Conservation (phyloP, 2,329 filamentous ascomycete species). For the Arthrobotrys entomopaga region DNA sequence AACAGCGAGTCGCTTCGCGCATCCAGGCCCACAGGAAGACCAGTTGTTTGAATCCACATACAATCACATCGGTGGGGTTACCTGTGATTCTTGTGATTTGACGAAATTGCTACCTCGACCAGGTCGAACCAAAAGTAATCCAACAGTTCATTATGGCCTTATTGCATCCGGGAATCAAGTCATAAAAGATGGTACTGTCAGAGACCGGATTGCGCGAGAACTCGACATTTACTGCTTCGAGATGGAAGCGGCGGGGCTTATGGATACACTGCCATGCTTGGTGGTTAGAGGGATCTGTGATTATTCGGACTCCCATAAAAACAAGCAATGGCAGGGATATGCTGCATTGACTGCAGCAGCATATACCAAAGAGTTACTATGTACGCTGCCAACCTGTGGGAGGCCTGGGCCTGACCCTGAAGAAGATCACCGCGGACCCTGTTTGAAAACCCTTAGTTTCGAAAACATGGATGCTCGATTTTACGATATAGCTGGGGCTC, state of each 20-base stretch:
- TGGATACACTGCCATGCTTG: slow-evolving; percentile 13
- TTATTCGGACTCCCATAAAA: slow-evolving; percentile 28
- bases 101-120: not conserved
- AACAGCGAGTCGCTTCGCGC: no score
- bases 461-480: slow-evolving; percentile 28
- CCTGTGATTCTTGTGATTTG: not conserved
- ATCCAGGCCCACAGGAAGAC: not conserved
- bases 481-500: slow-evolving; percentile 34
- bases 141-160: slow-evolving; percentile 10
- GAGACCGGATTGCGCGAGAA: slow-evolving; percentile 9
- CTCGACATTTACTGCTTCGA: slow-evolving; percentile 10
- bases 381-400: no score
- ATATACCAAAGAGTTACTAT: slow-evolving; percentile 10
- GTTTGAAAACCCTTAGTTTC: not conserved
- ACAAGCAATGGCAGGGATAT: slow-evolving; percentile 19
- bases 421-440: not conserved
- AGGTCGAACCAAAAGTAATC: not conserved
- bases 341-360: slow-evolving; percentile 19
- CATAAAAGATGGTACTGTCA: slow-evolving; percentile 14
- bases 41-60: slow-evolving; percentile 3
- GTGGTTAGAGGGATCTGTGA: slow-evolving; percentile 31
- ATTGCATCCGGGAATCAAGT: slow-evolving; percentile 29
- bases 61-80: not conserved
- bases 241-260: slow-evolving; percentile 25
- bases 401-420: no score